Percentiles rank a stretch among this genome's conserved stretches.
phyloP scores from a whole-genome alignment of 1,284 basidiomycete genomes.

The Volvariella surrecta region DNA sequence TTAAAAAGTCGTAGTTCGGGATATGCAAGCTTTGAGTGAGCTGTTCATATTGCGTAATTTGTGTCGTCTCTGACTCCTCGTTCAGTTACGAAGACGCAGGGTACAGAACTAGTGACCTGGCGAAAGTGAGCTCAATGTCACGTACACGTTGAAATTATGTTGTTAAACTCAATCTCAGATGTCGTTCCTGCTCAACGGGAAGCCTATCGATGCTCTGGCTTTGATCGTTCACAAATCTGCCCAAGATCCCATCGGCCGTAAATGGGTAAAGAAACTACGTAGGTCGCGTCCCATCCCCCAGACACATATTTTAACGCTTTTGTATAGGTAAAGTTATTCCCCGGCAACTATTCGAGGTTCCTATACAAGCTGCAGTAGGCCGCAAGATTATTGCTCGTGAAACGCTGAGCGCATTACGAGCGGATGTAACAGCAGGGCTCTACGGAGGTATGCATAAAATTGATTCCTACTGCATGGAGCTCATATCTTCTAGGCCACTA shows the following conservation, averaged over 20 bases:
- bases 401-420: conserved; percentile 79
- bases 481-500: conserved; percentile 53
- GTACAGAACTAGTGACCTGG: conserved; percentile 71
- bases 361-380: conserved; percentile 84
- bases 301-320: background rate
- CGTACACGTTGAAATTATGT: background rate
- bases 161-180: conserved; percentile 45
- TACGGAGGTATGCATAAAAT: conserved; percentile 63
- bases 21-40: conserved; percentile 88
- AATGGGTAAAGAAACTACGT: conserved; percentile 90
- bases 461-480: background rate
- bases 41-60: conserved; percentile 10
- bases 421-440: conserved; percentile 92
- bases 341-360: conserved; percentile 89
- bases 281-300: conserved; percentile 19
- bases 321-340: conserved; percentile 80
- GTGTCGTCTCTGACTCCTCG: conserved; percentile 2
- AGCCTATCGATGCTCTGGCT: conserved; percentile 88
- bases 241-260: conserved; percentile 63
- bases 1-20: conserved; percentile 88
- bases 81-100: conserved; percentile 85
- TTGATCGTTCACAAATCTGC: conserved; percentile 77
- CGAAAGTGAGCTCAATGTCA: conserved; percentile 47
- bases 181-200: conserved; percentile 80
- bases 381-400: conserved; percentile 86